Conservation (phyloP, 2,329 filamentous ascomycete species). For the Dactylonectria estremocensis region DNA sequence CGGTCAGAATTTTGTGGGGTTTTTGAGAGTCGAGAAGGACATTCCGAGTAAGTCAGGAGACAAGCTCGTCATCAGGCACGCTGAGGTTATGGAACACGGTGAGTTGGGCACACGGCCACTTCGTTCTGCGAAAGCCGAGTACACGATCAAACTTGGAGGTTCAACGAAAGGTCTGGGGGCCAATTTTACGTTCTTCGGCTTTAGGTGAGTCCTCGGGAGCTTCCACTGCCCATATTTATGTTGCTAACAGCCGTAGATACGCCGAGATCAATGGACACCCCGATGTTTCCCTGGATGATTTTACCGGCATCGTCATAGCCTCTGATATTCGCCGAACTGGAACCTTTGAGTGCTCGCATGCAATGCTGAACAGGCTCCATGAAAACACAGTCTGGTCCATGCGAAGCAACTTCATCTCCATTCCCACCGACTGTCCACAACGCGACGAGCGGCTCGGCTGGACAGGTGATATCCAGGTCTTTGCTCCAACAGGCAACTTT, state of each 20-base stretch:
- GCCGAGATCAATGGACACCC: slow-evolving; percentile 28
- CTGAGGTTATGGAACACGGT: slow-evolving; percentile 68
- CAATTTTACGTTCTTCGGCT: slow-evolving; percentile 69
- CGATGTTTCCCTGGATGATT: slow-evolving; percentile 11
- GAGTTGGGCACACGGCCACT: slow-evolving; percentile 55
- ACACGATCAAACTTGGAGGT: slow-evolving; percentile 21
- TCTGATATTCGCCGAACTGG: slow-evolving; percentile 64
- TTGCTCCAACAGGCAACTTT: slow-evolving; percentile 62
- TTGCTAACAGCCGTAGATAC: slow-evolving; percentile 54
- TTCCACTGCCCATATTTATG: slow-evolving; percentile 55
- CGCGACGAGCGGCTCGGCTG: slow-evolving; percentile 66
- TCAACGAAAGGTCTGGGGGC: slow-evolving; percentile 44
- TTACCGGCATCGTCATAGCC: slow-evolving; percentile 35
- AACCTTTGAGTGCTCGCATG: slow-evolving; percentile 64
- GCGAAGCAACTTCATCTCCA: slow-evolving; percentile 68
- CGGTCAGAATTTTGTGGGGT: slow-evolving; percentile 72
- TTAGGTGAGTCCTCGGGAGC: slow-evolving; percentile 58
- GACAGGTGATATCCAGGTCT: slow-evolving; percentile 65
- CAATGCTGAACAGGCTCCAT: slow-evolving; percentile 65
- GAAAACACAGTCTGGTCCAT: slow-evolving; percentile 68
- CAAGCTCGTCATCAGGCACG: slow-evolving; percentile 63
- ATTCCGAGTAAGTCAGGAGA: slow-evolving; percentile 54
- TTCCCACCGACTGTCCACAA: slow-evolving; percentile 71
- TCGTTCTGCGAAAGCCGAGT: slow-evolving; percentile 32
- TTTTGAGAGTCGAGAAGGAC: slow-evolving; percentile 55